Conservation (phyloP, 2,329 filamentous ascomycete genomes). For the Calonectria multiphialidica region DNA sequence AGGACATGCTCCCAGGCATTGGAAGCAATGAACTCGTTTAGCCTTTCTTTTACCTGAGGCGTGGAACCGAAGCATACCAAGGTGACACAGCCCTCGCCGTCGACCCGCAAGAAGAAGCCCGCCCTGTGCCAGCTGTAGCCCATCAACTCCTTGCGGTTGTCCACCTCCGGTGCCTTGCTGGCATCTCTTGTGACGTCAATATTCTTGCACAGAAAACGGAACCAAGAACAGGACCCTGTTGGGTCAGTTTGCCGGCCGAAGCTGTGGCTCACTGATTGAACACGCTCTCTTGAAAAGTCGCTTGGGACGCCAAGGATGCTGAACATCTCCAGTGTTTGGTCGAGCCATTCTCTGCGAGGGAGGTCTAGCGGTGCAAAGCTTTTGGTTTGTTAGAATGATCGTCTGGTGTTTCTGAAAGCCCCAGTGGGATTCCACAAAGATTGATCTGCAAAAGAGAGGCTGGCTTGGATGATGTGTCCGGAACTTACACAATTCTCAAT, state of each 20-base stretch:
- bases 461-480: neutral
- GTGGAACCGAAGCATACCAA: slow-evolving; percentile 44
- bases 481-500: slow-evolving; percentile 47
- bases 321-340: slow-evolving; percentile 44
- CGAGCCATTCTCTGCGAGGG: slow-evolving; percentile 37
- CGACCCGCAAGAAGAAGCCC: slow-evolving; percentile 43
- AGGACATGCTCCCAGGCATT: slow-evolving; percentile 41
- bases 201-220: slow-evolving; percentile 52
- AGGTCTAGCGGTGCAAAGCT: slow-evolving; percentile 47
- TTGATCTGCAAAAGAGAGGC: neutral
- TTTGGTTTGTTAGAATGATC: slow-evolving; percentile 8
- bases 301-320: slow-evolving; percentile 45
- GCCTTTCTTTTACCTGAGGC: slow-evolving; percentile 35
- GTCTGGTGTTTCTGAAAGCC: no score
- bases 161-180: slow-evolving; percentile 36
- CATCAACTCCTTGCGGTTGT: slow-evolving; percentile 40
- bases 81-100: slow-evolving; percentile 30
- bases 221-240: slow-evolving; percentile 47
- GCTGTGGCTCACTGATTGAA: slow-evolving; percentile 49
- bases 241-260: slow-evolving; percentile 43
- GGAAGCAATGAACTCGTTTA: slow-evolving; percentile 38
- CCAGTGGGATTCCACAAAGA: neutral
- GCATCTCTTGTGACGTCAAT: slow-evolving; percentile 38
- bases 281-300: slow-evolving; percentile 47
- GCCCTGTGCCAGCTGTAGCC: slow-evolving; percentile 44